phyloP scores from a whole-genome alignment of 805 yeast genomes.

The Candida rishiriensis region DNA sequence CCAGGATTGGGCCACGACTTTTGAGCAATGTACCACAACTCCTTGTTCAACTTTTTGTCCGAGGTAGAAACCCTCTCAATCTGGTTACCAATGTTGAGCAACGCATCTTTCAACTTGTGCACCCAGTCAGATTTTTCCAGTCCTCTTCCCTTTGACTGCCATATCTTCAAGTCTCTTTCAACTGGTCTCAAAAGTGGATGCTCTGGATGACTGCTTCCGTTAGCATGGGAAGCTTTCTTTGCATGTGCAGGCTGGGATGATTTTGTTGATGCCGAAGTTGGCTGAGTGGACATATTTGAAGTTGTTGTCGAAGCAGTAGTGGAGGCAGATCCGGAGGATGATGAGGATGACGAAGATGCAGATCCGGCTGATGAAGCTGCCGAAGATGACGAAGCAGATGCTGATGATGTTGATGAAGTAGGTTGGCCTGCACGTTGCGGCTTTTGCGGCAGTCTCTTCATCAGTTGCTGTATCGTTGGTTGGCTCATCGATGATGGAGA shows the following conservation, averaged over 20 bases:
- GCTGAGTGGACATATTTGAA: too few relatives aligned
- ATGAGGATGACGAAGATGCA: conserved; percentile 1
- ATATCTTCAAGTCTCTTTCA: conserved; percentile 24
- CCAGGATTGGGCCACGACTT: conserved; percentile 32
- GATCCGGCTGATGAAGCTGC: not conserved
- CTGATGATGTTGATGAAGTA: conserved; percentile 1
- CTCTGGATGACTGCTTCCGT: conserved; percentile 1
- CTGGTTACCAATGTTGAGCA: conserved; percentile 27
- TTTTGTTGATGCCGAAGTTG: conserved; percentile 1
- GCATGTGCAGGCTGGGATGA: conserved; percentile 11
- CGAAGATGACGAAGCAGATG: not conserved
- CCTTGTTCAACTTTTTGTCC: conserved; percentile 19
- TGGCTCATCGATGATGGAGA: conserved; percentile 5
- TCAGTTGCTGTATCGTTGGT: conserved; percentile 19
- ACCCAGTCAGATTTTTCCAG: conserved; percentile 31
- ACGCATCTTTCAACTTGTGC: conserved; percentile 23
- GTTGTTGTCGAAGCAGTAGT: conserved; percentile 2
- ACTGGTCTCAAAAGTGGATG: conserved; percentile 26
- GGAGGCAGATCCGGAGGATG: not conserved
- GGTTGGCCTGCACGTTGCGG: conserved; percentile 4
- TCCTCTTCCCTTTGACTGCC: conserved; percentile 31
- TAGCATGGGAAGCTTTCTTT: not conserved
- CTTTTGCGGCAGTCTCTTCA: conserved; percentile 14
- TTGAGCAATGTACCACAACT: conserved; percentile 29
- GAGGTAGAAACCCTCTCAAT: conserved; percentile 24